Conservation (phyloP, 2,329 filamentous ascomycete genomes). For the Bipolaris victoriae region DNA sequence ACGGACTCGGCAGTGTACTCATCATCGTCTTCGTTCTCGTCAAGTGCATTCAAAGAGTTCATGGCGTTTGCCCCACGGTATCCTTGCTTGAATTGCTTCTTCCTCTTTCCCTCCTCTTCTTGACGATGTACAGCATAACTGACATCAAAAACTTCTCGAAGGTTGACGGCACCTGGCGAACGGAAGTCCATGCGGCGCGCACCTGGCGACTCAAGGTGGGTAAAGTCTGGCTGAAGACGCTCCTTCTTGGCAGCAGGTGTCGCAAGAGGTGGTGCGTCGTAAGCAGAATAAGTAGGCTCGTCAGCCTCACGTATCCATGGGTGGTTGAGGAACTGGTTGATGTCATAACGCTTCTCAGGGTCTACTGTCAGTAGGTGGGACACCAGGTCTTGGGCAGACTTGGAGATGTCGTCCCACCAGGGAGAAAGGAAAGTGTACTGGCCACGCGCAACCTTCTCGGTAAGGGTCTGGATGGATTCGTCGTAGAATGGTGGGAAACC, state of each 20-base stretch:
- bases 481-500: slow-evolving; percentile 99
- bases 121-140: slow-evolving; percentile 97
- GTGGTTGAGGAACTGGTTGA: slow-evolving; percentile 89
- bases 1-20: slow-evolving; percentile 70
- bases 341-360: slow-evolving; percentile 92
- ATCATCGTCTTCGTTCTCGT: slow-evolving; percentile 69
- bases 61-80: slow-evolving; percentile 69
- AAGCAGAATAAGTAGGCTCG: slow-evolving; percentile 70
- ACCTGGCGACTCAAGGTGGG: slow-evolving; percentile 64
- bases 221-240: slow-evolving; percentile 57
- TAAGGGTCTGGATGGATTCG: slow-evolving; percentile 94
- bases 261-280: slow-evolving; percentile 73
- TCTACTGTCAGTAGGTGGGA: slow-evolving; percentile 93
- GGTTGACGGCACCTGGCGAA: slow-evolving; percentile 90
- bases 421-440: slow-evolving; percentile 98
- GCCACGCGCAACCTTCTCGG: slow-evolving; percentile 94
- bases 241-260: slow-evolving; percentile 69
- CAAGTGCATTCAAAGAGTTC: slow-evolving; percentile 67
- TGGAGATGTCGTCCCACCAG: slow-evolving; percentile 99
- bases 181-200: slow-evolving; percentile 88
- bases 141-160: slow-evolving; percentile 97
- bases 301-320: slow-evolving; percentile 84
- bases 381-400: slow-evolving; percentile 91
- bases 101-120: slow-evolving; percentile 91
- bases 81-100: slow-evolving; percentile 80